A percentile compares a stretch with the other conserved stretches of the same genome.
These are phyloP conservation scores for Sherardia arvensis DNA, from an alignment of 257 asterid genomes.

Conservation along the genomic window DNA sequence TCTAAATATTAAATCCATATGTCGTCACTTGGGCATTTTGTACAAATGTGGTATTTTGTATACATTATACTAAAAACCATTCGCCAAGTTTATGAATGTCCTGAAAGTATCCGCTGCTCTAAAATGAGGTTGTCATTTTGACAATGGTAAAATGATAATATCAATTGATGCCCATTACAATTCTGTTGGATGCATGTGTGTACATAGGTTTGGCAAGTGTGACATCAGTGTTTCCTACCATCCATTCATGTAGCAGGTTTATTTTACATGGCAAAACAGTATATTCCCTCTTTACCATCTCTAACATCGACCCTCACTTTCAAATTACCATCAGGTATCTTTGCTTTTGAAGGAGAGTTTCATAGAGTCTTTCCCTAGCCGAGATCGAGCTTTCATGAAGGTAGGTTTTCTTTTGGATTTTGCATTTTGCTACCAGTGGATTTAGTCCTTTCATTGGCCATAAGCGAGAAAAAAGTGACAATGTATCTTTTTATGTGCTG, in stretches of 20 bases:
- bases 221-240: not conserved
- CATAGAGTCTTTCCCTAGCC: constrained; percentile 82
- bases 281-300: not conserved
- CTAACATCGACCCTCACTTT: not conserved
- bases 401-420: constrained; percentile 24
- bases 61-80: not conserved
- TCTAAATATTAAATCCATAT: not conserved
- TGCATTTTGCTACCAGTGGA: too few relatives aligned
- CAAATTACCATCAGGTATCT: constrained; percentile 52
- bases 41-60: not conserved
- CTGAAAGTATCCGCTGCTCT: not conserved
- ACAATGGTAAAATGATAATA: not conserved
- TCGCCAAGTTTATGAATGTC: not conserved
- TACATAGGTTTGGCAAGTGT: not conserved
- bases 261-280: not conserved
- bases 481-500: constrained; percentile 7
- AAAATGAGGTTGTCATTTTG: not conserved
- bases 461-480: constrained; percentile 11
- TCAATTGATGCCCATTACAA: not conserved
- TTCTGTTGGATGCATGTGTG: not conserved
- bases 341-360: constrained; percentile 92
- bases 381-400: constrained; percentile 96
- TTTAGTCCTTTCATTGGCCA: not conserved
- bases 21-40: not conserved
- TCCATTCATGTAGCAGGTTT: not conserved